Percentiles rank a stretch among this genome's conserved stretches.
phyloP scores from a whole-genome alignment of 2,329 filamentous ascomycete genomes.

The Mycocentrospora acerina region DNA sequence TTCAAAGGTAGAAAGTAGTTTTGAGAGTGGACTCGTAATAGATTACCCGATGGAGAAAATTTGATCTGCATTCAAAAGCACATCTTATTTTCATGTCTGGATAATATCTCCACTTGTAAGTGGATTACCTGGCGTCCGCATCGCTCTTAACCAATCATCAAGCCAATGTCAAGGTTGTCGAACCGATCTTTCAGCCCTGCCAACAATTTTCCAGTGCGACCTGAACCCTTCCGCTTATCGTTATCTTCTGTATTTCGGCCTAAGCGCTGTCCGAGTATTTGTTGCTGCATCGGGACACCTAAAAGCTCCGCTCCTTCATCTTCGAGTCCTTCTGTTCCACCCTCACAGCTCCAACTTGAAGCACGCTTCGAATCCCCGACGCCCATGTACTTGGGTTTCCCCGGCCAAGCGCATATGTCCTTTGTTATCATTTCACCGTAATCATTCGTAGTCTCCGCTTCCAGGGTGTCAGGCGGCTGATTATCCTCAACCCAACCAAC shows the following conservation, averaged over 20 bases:
- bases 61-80: no score
- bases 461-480: slow-evolving; percentile 24
- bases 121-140: no score
- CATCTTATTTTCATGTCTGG: no score
- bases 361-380: slow-evolving; percentile 16
- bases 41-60: no score
- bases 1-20: no score
- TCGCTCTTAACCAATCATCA: slow-evolving; percentile 15
- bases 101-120: no score
- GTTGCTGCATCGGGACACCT: not conserved
- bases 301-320: not conserved
- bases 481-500: slow-evolving; percentile 34
- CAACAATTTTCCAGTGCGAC: slow-evolving; percentile 17
- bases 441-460: slow-evolving; percentile 15
- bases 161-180: slow-evolving; percentile 17
- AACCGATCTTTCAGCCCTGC: slow-evolving; percentile 20
- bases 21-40: no score
- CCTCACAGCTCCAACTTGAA: slow-evolving; percentile 27
- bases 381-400: slow-evolving; percentile 17
- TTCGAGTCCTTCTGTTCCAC: slow-evolving; percentile 17
- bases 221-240: slow-evolving; percentile 1
- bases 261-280: not conserved
- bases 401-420: slow-evolving; percentile 24
- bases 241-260: not conserved
- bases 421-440: slow-evolving; percentile 20